Evolutionary conservation across 2,329 filamentous ascomycete genomes (phyloP).

Genomic region (Stromatinia cepivora): DNA sequence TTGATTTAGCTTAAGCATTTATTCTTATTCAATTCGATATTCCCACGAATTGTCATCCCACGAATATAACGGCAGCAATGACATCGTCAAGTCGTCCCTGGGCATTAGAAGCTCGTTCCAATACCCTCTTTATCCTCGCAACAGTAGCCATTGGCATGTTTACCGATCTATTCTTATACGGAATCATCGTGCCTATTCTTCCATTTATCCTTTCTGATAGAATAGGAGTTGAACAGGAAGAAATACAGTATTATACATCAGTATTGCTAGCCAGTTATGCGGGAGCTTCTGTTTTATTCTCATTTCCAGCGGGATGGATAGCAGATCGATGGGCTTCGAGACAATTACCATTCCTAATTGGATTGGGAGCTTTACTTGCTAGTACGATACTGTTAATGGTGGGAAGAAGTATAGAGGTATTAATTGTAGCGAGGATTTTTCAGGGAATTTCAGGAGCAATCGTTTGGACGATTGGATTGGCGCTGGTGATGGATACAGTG

Average conservation of each 20-base stretch:
- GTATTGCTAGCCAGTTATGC: constrained; percentile 56
- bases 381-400: constrained; percentile 67
- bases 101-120: constrained; percentile 47
- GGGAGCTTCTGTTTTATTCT: constrained; percentile 52
- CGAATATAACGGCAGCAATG: not conserved
- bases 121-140: constrained; percentile 57
- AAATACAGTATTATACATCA: constrained; percentile 55
- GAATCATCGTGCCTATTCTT: constrained; percentile 57
- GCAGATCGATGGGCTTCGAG: constrained; percentile 55
- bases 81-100: not conserved
- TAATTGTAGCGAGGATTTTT: constrained; percentile 63
- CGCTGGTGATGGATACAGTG: constrained; percentile 70
- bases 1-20: not conserved
- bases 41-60: not conserved
- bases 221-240: constrained; percentile 48
- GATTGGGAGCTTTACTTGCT: constrained; percentile 56
- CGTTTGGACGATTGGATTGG: constrained; percentile 73
- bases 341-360: constrained; percentile 57
- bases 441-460: constrained; percentile 70
- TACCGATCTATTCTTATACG: constrained; percentile 60
- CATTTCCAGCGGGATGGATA: constrained; percentile 54
- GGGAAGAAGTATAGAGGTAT: constrained; percentile 58
- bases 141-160: constrained; percentile 58
- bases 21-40: not conserved
- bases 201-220: constrained; percentile 57